Evolutionary conservation across 1,284 basidiomycete genomes (phyloP).

Genomic region (Malassezia caprae): DNA sequence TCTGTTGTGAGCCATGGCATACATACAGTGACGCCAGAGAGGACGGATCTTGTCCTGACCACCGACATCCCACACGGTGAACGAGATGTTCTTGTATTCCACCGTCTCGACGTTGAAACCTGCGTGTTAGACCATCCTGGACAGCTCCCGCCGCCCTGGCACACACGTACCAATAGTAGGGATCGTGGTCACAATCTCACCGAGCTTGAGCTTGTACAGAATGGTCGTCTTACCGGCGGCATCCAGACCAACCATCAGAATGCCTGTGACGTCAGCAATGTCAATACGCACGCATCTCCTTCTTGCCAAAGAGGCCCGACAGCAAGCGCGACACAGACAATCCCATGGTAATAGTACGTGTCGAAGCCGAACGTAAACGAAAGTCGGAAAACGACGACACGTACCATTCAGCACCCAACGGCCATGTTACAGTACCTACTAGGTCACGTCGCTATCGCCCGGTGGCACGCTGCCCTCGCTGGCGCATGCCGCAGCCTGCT

Average conservation of each 20-base stretch:
- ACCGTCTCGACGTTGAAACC: slow-evolving; percentile 79
- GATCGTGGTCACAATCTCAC: slow-evolving; percentile 99
- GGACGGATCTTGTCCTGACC: slow-evolving; percentile 63
- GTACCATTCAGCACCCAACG: not conserved
- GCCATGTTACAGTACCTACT: slow-evolving; percentile 4
- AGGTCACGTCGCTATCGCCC: not conserved
- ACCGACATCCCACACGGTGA: slow-evolving; percentile 99
- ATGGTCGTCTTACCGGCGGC: slow-evolving; percentile 76
- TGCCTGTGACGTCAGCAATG: slow-evolving; percentile 22
- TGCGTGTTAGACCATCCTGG: slow-evolving; percentile 46
- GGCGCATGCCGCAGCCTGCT: slow-evolving; percentile 19
- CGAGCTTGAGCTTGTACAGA: slow-evolving; percentile 97
- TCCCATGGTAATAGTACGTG: slow-evolving; percentile 31
- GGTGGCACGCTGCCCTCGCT: slow-evolving; percentile 4
- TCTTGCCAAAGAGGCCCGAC: slow-evolving; percentile 48
- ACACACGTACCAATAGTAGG: slow-evolving; percentile 64
- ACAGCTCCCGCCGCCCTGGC: not conserved
- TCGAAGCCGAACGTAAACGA: slow-evolving; percentile 3
- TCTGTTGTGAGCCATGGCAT: slow-evolving; percentile 52
- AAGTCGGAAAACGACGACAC: slow-evolving; percentile 12
- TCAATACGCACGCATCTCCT: slow-evolving; percentile 42
- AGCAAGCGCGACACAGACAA: slow-evolving; percentile 46
- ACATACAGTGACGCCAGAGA: slow-evolving; percentile 96
- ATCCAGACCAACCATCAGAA: slow-evolving; percentile 76
- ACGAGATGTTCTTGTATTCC: slow-evolving; percentile 99